phyloP scores from a whole-genome alignment of 1,284 basidiomycete species.

The Sanghuangporus baumii region DNA sequence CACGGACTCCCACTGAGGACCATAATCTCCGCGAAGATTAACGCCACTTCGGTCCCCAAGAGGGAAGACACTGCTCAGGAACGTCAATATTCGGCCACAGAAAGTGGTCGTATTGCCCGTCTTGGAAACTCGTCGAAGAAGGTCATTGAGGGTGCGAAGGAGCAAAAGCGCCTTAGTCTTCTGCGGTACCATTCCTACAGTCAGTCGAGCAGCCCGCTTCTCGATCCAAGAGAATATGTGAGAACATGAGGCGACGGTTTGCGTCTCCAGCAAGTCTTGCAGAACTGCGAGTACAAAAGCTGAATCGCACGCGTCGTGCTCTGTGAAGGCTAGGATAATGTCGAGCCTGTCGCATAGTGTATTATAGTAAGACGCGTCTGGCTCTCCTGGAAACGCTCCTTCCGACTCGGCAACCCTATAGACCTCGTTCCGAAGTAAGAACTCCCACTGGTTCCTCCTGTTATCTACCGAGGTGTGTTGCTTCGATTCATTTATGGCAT shows the following conservation, averaged over 20 bases:
- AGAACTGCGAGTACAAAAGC: conserved; percentile 58
- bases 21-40: conserved; percentile 81
- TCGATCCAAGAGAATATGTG: conserved; percentile 85
- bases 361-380: conserved; percentile 50
- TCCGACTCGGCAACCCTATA: conserved; percentile 68
- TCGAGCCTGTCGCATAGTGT: conserved; percentile 61
- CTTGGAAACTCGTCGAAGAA: conserved; percentile 79
- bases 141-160: conserved; percentile 80
- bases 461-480: conserved; percentile 46
- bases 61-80: conserved; percentile 81
- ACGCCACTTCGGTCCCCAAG: conserved; percentile 87
- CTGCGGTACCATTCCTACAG: conserved; percentile 71
- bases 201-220: conserved; percentile 56
- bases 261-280: conserved; percentile 73
- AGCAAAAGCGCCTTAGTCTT: conserved; percentile 84
- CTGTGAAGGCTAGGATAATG: conserved; percentile 64
- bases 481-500: conserved; percentile 39
- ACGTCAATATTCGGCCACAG: conserved; percentile 83
- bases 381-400: conserved; percentile 46
- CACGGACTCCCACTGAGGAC: conserved; percentile 73
- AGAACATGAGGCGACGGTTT: conserved; percentile 76
- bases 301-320: conserved; percentile 55
- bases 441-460: conserved; percentile 67
- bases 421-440: conserved; percentile 59
- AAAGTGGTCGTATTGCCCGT: conserved; percentile 79